Evolutionary conservation across 2,329 filamentous ascomycete genomes (phyloP).

Genomic region (Fusarium circinatum): DNA sequence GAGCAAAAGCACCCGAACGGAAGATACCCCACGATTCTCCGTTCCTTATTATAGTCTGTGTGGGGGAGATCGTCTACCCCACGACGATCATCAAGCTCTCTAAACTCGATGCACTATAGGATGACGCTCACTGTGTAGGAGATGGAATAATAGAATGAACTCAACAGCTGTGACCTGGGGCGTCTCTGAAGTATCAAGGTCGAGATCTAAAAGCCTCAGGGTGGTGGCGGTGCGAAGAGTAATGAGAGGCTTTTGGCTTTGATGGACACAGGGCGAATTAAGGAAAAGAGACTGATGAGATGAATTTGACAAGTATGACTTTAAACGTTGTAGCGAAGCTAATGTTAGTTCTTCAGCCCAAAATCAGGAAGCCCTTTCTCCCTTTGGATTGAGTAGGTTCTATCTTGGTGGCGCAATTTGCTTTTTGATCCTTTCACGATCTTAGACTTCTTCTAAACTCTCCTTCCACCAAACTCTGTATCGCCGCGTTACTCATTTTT

Average conservation of each 20-base stretch:
- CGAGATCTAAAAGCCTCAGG: rapidly evolving
- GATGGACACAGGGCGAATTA: neutral
- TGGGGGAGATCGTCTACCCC: neutral
- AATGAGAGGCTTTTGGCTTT: rapidly evolving
- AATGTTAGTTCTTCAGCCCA: rapidly evolving
- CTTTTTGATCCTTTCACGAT: rapidly evolving
- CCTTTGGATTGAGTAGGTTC: too few relatives aligned
- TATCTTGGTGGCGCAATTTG: rapidly evolving
- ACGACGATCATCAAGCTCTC: neutral
- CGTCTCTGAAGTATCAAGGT: rapidly evolving
- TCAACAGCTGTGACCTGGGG: rapidly evolving
- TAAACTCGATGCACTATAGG: neutral
- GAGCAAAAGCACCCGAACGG: neutral
- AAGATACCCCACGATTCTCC: neutral
- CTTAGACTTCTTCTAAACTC: neutral
- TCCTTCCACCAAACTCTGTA: neutral
- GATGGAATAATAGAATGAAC: too few relatives aligned
- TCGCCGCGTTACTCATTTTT: neutral
- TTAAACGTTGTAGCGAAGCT: too few relatives aligned
- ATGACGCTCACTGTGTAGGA: neutral
- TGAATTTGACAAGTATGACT: too few relatives aligned
- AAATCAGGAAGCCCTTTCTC: neutral
- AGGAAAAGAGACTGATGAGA: rapidly evolving
- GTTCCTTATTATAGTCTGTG: rapidly evolving
- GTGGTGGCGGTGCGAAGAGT: rapidly evolving